Percentiles rank a stretch among this genome's conserved stretches.
phyloP scores from a whole-genome alignment of 2,329 filamentous ascomycete genomes.

The Beauveria sp. region DNA sequence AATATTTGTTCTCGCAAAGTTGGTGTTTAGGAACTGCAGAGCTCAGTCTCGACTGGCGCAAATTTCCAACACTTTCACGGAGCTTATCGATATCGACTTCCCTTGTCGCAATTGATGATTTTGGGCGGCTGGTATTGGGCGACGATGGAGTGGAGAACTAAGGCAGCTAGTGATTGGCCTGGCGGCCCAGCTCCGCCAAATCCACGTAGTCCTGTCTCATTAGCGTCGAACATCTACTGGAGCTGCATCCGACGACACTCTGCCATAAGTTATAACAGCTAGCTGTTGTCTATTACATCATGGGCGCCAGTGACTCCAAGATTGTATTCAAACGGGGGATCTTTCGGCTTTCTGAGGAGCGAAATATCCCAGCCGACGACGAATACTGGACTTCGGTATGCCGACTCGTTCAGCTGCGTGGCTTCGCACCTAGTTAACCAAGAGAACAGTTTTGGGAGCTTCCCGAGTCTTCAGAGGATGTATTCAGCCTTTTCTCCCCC shows the following conservation, averaged over 20 bases:
- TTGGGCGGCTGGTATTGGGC: neutral
- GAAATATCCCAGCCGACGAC: conserved; percentile 79
- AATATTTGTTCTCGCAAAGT: neutral
- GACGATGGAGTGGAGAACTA: neutral
- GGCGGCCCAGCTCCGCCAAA: neutral
- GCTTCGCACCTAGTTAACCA: conserved; percentile 16
- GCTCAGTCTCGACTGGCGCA: neutral
- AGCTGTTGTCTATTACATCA: conserved; percentile 31
- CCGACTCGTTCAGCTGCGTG: conserved; percentile 17
- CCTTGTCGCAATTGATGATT: neutral
- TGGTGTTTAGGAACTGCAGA: neutral
- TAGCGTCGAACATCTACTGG: conserved; percentile 9
- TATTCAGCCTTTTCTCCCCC: conserved; percentile 91
- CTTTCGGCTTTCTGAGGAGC: conserved; percentile 89
- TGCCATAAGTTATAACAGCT: neutral
- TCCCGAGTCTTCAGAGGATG: conserved; percentile 88
- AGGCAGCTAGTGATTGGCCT: neutral
- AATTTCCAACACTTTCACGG: neutral
- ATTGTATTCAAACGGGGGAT: conserved; percentile 98
- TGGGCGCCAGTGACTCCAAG: conserved; percentile 99
- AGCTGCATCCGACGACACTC: neutral
- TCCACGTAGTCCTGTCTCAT: neutral
- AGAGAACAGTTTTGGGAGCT: conserved; percentile 82
- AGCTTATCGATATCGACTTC: conserved; percentile 3
- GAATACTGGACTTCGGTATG: conserved; percentile 86